Base-by-base conservation (phyloP, 2,329 filamentous ascomycete genomes). In the Phaeosphaeria sp. region DNA sequence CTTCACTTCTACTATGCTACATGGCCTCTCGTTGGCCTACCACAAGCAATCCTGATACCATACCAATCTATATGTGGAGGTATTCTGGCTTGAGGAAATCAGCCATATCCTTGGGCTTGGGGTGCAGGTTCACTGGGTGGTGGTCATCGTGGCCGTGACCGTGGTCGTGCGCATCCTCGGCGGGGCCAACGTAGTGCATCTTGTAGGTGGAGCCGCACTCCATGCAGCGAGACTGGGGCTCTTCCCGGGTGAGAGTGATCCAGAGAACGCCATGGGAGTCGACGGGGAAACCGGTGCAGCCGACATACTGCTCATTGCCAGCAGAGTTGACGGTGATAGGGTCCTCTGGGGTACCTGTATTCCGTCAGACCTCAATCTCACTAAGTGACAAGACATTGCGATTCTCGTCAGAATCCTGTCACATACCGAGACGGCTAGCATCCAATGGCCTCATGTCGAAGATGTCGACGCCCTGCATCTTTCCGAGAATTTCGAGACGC, bases 371-470 rank as follows among this genome's bases (percentile, higher is more conserved):
- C 58, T 64, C 55, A 46, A 9, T 27, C 25, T 27, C 9, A 27
- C 25, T 27, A 4, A 27, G 25, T 9, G 25, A 4, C 25, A 27
- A 27, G 25, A 30, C 54, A 47, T 44, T 46, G 17, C 46, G 21
- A 25, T 33, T 25, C 30, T 48, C 33, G 33, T 25, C 39, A 7
- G 52, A 41, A 13, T n/a, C 25, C 9, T 21, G 3, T 54, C 18
- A 65, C 83, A 66, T 85, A 91, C 94, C 94, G 81, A 87, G 87
- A 77, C 95, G 89, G 79, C 90, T 95, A 65, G 94, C 85, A 79
- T 98, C 95, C 72, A 99, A 87, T 64, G 95, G 95, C 81, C 88
- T 90, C 95, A 98, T 97, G 83, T 99, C 93, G 84, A 99, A 99
- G 78, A 98, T 85, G 78, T 99, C 95, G 73, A 97, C 84, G 68